These are phyloP conservation scores for Spergularia bocconei DNA, from an alignment of 148 eudicot genomes.

Conservation along the genomic window DNA sequence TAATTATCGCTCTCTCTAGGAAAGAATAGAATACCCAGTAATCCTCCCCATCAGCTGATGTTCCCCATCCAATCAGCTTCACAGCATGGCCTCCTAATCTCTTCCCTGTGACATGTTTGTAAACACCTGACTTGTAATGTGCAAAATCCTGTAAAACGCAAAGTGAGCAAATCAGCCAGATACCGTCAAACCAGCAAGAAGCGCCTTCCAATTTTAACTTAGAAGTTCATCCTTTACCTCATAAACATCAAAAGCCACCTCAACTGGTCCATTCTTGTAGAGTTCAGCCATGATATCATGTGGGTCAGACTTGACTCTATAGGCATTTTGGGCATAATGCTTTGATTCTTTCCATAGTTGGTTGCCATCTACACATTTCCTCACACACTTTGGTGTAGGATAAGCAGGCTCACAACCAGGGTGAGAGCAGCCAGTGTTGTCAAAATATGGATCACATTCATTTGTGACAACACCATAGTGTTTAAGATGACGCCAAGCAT, in stretches of 20 bases:
- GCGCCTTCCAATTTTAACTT: not conserved
- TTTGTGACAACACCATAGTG: conserved; percentile 61
- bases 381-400: conserved; percentile 76
- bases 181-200: not conserved
- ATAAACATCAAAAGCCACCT: conserved; percentile 75
- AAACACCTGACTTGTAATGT: conserved; percentile 89
- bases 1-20: not conserved
- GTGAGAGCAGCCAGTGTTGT: conserved; percentile 73
- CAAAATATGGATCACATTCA: conserved; percentile 90
- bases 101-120: conserved; percentile 71
- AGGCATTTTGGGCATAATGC: conserved; percentile 63
- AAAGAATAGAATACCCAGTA: conserved; percentile 66
- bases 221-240: conserved; percentile 48
- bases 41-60: conserved; percentile 78
- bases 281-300: conserved; percentile 85
- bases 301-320: conserved; percentile 52
- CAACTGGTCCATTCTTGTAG: conserved; percentile 87
- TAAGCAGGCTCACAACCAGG: conserved; percentile 95
- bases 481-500: conserved; percentile 76
- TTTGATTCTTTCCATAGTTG: conserved; percentile 69
- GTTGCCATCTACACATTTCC: conserved; percentile 55
- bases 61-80: conserved; percentile 97
- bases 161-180: not conserved
- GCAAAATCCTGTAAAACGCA: conserved; percentile 71
- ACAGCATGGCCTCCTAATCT: conserved; percentile 93